Evolutionary conservation across 371 early-diverging fungal species (phyloP).

Genomic region (Actinomortierella ambigua): DNA sequence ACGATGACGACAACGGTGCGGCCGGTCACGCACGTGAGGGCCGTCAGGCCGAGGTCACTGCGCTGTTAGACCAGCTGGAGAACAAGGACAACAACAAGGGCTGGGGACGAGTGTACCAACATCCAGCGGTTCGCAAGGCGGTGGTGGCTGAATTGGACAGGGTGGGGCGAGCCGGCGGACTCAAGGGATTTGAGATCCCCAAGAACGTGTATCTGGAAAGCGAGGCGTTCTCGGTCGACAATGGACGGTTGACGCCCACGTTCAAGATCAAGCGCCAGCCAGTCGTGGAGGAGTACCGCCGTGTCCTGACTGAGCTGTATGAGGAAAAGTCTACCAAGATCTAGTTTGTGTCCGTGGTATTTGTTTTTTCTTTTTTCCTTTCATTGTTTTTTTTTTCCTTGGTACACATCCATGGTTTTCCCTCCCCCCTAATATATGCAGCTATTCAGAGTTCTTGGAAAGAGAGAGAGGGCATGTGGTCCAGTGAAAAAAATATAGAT

Average conservation of each 20-base stretch:
- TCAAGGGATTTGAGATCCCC: slow-evolving; percentile 81
- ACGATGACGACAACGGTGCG: slow-evolving; percentile 11
- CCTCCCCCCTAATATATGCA: too few relatives aligned
- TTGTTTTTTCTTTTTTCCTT: too few relatives aligned
- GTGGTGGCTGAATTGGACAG: slow-evolving; percentile 65
- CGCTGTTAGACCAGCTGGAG: too few relatives aligned
- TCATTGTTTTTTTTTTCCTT: too few relatives aligned
- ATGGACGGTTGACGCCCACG: slow-evolving; percentile 80
- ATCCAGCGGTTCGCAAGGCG: slow-evolving; percentile 58
- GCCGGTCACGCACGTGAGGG: slow-evolving; percentile 19
- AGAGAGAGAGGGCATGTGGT: too few relatives aligned
- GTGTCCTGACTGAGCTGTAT: slow-evolving; percentile 23
- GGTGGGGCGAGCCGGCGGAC: slow-evolving; percentile 60
- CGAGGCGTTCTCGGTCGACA: slow-evolving; percentile 85
- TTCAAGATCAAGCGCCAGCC: slow-evolving; percentile 46
- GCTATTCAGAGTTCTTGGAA: too few relatives aligned
- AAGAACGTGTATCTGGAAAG: slow-evolving; percentile 72
- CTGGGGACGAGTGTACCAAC: too few relatives aligned
- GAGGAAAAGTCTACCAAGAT: slow-evolving; percentile 21
- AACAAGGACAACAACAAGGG: too few relatives aligned
- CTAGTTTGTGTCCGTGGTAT: too few relatives aligned
- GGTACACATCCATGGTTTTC: too few relatives aligned
- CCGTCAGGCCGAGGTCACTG: too few relatives aligned
- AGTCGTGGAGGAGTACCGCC: slow-evolving; percentile 29
- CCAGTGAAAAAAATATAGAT: too few relatives aligned